phyloP scores from a whole-genome alignment of 2,329 filamentous ascomycete species.

The Fusarium nelsonii region DNA sequence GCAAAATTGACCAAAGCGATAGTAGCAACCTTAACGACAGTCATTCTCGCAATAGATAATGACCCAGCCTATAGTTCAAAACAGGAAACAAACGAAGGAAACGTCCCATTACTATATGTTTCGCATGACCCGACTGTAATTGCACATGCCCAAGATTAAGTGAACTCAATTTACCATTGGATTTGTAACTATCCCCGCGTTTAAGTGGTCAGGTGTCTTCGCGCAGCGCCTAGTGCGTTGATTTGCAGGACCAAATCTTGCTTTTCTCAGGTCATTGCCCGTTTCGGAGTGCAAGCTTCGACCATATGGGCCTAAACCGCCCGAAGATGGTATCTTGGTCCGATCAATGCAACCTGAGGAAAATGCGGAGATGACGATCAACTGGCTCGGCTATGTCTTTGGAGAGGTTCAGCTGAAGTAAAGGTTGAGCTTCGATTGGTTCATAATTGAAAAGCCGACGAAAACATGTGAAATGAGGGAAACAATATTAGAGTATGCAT shows the following conservation, averaged over 20 bases:
- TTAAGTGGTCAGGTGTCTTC: conserved; percentile 18
- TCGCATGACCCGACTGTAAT: neutral
- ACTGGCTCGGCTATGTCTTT: neutral
- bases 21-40: conserved; percentile 1
- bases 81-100: neutral
- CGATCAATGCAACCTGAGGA: conserved; percentile 8
- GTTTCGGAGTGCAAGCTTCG: neutral
- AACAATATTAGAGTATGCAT: neutral
- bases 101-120: conserved; percentile 1
- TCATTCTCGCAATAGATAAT: neutral
- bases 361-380: conserved; percentile 31
- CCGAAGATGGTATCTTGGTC: conserved; percentile 23
- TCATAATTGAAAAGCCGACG: neutral
- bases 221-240: conserved; percentile 3
- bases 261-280: conserved; percentile 12
- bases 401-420: conserved; percentile 2
- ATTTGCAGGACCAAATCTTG: conserved; percentile 12
- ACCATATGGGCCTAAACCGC: neutral
- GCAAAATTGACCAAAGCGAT: conserved; percentile 8
- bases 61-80: neutral
- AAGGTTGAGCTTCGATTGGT: neutral
- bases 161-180: neutral
- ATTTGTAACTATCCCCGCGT: conserved; percentile 12
- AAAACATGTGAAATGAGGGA: neutral
- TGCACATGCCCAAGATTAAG: neutral